Evolutionary conservation across 2,329 filamentous ascomycete species (phyloP).

Genomic region (Verticillium zaregamsianum): DNA sequence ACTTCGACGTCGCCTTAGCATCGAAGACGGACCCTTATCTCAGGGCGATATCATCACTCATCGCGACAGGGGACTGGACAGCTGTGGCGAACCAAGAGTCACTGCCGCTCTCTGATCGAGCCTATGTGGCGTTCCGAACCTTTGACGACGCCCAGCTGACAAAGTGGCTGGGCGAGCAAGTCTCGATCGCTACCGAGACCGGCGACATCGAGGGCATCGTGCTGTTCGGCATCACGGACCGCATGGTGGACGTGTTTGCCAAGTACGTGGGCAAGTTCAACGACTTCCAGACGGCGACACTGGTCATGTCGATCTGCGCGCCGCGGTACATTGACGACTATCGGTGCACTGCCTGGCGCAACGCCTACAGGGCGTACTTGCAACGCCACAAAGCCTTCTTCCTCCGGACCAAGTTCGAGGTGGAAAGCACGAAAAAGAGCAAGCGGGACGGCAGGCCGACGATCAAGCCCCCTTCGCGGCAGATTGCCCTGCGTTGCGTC

Average conservation of each 20-base stretch:
- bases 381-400: constrained; percentile 71
- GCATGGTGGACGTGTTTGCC: constrained; percentile 69
- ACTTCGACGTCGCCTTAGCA: constrained; percentile 55
- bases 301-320: constrained; percentile 69
- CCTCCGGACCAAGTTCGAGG: constrained; percentile 72
- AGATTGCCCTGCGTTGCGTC: constrained; percentile 71
- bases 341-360: constrained; percentile 70
- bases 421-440: constrained; percentile 68
- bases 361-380: constrained; percentile 65
- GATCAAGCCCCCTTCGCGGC: constrained; percentile 60
- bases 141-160: constrained; percentile 59
- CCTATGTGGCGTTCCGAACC: constrained; percentile 67
- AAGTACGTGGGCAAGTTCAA: constrained; percentile 71
- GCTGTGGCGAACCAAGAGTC: constrained; percentile 69
- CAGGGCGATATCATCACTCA: constrained; percentile 72
- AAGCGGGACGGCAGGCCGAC: constrained; percentile 60
- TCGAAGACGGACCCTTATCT: constrained; percentile 73
- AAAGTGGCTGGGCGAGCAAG: constrained; percentile 64
- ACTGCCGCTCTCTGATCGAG: constrained; percentile 69
- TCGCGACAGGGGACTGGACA: constrained; percentile 73
- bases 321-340: constrained; percentile 75
- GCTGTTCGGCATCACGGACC: constrained; percentile 71
- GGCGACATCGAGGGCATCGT: constrained; percentile 76
- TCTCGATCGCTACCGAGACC: constrained; percentile 53
- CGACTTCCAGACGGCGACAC: constrained; percentile 74